These are phyloP conservation scores for Saitozyma sp. DNA, from an alignment of 768 basidiomycete genomes.

Conservation along the genomic window DNA sequence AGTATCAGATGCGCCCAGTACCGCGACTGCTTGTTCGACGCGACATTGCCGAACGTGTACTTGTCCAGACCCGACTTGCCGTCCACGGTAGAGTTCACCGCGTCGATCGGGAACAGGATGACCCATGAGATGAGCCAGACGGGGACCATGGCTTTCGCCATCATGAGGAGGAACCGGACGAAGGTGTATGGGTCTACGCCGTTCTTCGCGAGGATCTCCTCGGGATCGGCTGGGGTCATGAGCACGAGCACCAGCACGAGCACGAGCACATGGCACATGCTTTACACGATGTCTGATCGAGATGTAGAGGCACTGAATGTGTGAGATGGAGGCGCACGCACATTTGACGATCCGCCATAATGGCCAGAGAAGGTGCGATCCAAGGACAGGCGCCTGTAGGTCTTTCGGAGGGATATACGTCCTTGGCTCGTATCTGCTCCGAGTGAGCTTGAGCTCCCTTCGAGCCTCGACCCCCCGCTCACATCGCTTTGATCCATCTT, in stretches of 20 bases:
- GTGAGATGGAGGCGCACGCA: constrained; percentile 8
- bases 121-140: constrained; percentile 90
- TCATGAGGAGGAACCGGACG: constrained; percentile 81
- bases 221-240: constrained; percentile 61
- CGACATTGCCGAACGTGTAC: constrained; percentile 81
- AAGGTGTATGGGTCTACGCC: constrained; percentile 83
- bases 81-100: constrained; percentile 57
- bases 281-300: not conserved
- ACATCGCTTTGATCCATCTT: constrained; percentile 81
- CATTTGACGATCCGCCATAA: constrained; percentile 38
- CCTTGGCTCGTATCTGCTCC: constrained; percentile 64
- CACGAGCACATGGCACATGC: constrained; percentile 49
- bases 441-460: no score
- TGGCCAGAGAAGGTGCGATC: constrained; percentile 26
- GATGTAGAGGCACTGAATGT: not conserved
- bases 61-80: constrained; percentile 63
- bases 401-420: constrained; percentile 65
- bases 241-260: constrained; percentile 57
- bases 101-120: constrained; percentile 74
- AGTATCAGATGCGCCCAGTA: constrained; percentile 78
- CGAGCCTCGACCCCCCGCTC: no score
- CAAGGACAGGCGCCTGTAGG: constrained; percentile 51
- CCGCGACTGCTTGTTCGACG: constrained; percentile 58
- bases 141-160: constrained; percentile 77
- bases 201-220: constrained; percentile 43